Evolutionary conservation across 345 rosid genomes (phyloP), one percentile per base, ranked within the genome.

Genomic region (Gossypium turneri): DNA sequence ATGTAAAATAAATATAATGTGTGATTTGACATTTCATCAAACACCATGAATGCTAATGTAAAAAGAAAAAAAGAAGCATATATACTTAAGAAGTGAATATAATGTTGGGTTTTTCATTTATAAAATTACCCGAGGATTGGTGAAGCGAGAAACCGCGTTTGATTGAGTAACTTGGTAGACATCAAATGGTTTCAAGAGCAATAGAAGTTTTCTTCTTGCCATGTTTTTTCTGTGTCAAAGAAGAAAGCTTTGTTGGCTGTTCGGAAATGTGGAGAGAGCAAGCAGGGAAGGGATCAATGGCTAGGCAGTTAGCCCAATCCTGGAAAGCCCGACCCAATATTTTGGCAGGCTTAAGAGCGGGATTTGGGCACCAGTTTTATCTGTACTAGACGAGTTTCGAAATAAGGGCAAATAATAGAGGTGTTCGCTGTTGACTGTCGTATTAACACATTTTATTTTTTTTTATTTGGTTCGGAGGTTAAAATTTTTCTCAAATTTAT

Each of bases 151-250:
- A 62, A 70, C 69, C 15, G 75, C 76, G 53, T 66, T 81, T 6
- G 88, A 72, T 27, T 77, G 87, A 66, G 79, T 81, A 48, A 84
- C 74, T 43, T 89, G 86, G 79, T 81, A 82, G 2, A 85, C 82
- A 74, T 94, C 90, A 53, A 86, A 83, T 38, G 98, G 97, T 79
- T 92, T 94, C 85, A 91, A 73, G 53, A 94, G 83, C 82, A 94
- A 79, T 82, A 94, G 44, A 70, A 94, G 84, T 82, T 86, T 88
- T 78, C 87, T 90, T 73, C 86, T 88, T 72, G 84, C 89, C 98
- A 90, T 92, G 9, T 53, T 57, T 52, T 52, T 55, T 4, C 8
- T 7, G 3, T 3, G 20, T 2, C 41, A 13, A 47, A 47, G 8
- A 56, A 50, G 25, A 38, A 64, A n/a, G 50, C 50, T 64, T n/a